Evolutionary conservation across 108 stramenopile species (phyloP), one percentile per base, ranked within the genome.

Genomic region (Cyclotella baltica): DNA sequence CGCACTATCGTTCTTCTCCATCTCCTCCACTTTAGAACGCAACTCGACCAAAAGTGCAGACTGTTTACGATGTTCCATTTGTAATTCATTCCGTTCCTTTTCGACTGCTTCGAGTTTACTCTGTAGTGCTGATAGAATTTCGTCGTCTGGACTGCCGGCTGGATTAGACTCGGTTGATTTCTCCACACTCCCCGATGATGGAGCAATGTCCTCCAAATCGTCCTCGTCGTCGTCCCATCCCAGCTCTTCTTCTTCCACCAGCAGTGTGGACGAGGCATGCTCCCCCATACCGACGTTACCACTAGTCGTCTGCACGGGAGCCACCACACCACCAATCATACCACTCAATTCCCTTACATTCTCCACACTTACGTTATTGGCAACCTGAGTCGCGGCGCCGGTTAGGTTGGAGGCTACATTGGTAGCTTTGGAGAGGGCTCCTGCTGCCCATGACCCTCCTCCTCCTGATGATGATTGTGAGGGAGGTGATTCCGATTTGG

Each of bases 321-420:
- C 78, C n/a, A 80, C 72, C n/a, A 72, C 64, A 2, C 78, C 78
- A 2, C 78, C 78, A 52, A 80, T 66, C 78, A 80, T 80, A 33
- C 66, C 67, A 27, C 62, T 55, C n/a, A 80, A 35, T n/a, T 72
- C 28, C 62, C 37, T 46, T 57, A 73, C 40, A 64, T 30, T 73
- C 58, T 47, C 55, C 50, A 46, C 68, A 52, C 48, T 23, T 57
- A 61, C 48, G 25, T 57, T 72, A 36, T 73, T 30, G 15, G 72
- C 59, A 25, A 61, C 20, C 4, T 46, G 57, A 1, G 20, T 33
- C 38, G 67, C 58, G 10, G 57, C 67, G 34, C 25, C 22, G 40
- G 55, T 27, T 30, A 34, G 30, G n/a, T 30, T 52, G 13, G 40
- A 43, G 40, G 67, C 58, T 30, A 46, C 67, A 29, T 22, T 22